These are phyloP conservation scores for Abrus precatorius DNA, from an alignment of 306 rosid genomes.

Conservation along the genomic window DNA sequence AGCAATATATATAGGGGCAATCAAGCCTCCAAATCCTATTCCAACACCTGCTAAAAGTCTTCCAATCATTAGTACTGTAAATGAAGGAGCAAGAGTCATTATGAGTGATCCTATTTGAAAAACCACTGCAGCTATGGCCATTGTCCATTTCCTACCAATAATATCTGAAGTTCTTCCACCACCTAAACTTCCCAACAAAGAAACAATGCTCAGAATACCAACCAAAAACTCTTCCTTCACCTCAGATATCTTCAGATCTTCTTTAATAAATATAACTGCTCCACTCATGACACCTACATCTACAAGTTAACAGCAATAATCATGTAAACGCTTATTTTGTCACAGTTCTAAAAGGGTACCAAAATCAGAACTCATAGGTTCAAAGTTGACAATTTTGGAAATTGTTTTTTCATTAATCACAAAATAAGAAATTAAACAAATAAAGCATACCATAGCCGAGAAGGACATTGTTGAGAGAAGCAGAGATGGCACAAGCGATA, in stretches of 20 bases:
- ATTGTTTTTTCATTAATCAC: slow-evolving; percentile 17
- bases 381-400: not conserved
- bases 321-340: not conserved
- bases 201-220: slow-evolving; percentile 80
- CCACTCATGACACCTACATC: slow-evolving; percentile 96
- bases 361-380: slow-evolving; percentile 1
- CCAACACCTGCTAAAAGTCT: slow-evolving; percentile 83
- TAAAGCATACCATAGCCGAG: slow-evolving; percentile 76
- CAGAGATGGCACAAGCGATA: slow-evolving; percentile 75
- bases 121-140: slow-evolving; percentile 75
- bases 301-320: slow-evolving; percentile 43
- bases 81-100: slow-evolving; percentile 79
- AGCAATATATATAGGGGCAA: slow-evolving; percentile 80
- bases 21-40: slow-evolving; percentile 80
- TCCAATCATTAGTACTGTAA: slow-evolving; percentile 66
- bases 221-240: slow-evolving; percentile 75
- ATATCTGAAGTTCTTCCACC: slow-evolving; percentile 83
- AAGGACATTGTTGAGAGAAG: slow-evolving; percentile 88
- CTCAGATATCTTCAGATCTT: slow-evolving; percentile 83
- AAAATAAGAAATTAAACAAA: not conserved
- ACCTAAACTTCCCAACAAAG: slow-evolving; percentile 78
- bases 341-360: not conserved
- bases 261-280: slow-evolving; percentile 78
- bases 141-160: slow-evolving; percentile 85
- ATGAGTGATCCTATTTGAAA: slow-evolving; percentile 72